Base-by-base conservation (phyloP, 768 basidiomycete species). In the Megacollybia marginata region DNA sequence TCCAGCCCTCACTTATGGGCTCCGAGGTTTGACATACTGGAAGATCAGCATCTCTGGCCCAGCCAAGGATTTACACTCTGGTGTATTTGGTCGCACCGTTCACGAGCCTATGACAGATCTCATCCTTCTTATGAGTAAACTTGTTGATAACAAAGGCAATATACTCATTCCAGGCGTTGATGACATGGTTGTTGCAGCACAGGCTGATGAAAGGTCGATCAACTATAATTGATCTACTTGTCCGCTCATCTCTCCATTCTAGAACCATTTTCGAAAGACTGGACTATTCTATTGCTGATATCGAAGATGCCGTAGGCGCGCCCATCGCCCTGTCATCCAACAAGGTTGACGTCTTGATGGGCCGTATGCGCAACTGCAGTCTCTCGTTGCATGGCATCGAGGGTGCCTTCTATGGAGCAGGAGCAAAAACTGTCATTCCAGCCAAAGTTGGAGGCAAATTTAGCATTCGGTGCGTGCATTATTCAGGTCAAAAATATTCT, bases 41-140 rank as follows among this genome's bases (percentile, higher is more conserved):
- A 74, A 75, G 47, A 66, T 86, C 57, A 69, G 71, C 32, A 65
- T 88, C 47, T 68, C 74, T 8, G 85, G 85, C 4, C 86, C 85
- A 0, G 74, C 69, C 8, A 69, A 75, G 38, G 85, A 88, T 60
- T 70, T 88, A 0, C 86, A 88, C 65, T 84, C 82, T 15, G 86
- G 87, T 43, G 63, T 75, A 19, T 82, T 79, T 57, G 83, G 83
- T 23, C 69, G 74, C 36, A 75, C 73, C 52, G 79, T 83, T 18
- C 79, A 82, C 61, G 79, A 80, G 65, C 87, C 87, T n/a, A 88
- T 89, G 86, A 87, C 85, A 5, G 87, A 88, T 58, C 74, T 88
- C 48, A 69, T 88, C 58, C 60, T 67, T 34, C 65, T 89, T 49
- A 78, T 89, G 76, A 74, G 76, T 58, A 81, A 76, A 57, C 83